These are phyloP conservation scores for Hypoxylon lenormandii DNA, from an alignment of 495 filamentous ascomycete species.

Conservation along the genomic window DNA sequence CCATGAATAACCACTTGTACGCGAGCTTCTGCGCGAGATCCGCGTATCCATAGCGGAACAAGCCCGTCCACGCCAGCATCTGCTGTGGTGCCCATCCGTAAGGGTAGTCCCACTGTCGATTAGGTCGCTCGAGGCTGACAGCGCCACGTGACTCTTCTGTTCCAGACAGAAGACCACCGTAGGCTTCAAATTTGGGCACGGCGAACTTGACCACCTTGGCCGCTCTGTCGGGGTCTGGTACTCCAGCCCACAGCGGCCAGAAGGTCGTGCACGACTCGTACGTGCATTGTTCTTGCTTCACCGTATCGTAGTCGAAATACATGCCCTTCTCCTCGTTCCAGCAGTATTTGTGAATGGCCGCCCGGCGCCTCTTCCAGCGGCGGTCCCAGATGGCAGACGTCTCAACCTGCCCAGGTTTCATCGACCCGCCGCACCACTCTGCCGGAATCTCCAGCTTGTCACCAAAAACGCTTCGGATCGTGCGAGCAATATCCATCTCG, in stretches of 20 bases:
- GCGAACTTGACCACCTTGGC: constrained; percentile 77
- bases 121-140: constrained; percentile 83
- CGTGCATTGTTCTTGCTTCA: constrained; percentile 75
- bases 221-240: constrained; percentile 82
- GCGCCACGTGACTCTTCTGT: constrained; percentile 86
- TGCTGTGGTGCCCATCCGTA: constrained; percentile 99
- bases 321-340: constrained; percentile 92
- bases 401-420: constrained; percentile 72
- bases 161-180: constrained; percentile 88
- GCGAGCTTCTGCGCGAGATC: constrained; percentile 87
- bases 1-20: constrained; percentile 97
- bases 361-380: constrained; percentile 79
- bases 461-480: constrained; percentile 82
- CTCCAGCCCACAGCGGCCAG: constrained; percentile 96
- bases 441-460: constrained; percentile 80
- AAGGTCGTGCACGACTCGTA: constrained; percentile 93
- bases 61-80: constrained; percentile 94
- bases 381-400: constrained; percentile 89
- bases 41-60: constrained; percentile 88
- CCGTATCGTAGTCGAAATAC: constrained; percentile 96
- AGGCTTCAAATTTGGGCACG: constrained; percentile 85
- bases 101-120: constrained; percentile 97
- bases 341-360: constrained; percentile 84
- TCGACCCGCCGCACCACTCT: constrained; percentile 75
- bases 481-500: constrained; percentile 87